Percentiles rank a stretch among this genome's conserved stretches.
phyloP scores from a whole-genome alignment of 2,329 filamentous ascomycete genomes.

The Paracamarosporium sp. region DNA sequence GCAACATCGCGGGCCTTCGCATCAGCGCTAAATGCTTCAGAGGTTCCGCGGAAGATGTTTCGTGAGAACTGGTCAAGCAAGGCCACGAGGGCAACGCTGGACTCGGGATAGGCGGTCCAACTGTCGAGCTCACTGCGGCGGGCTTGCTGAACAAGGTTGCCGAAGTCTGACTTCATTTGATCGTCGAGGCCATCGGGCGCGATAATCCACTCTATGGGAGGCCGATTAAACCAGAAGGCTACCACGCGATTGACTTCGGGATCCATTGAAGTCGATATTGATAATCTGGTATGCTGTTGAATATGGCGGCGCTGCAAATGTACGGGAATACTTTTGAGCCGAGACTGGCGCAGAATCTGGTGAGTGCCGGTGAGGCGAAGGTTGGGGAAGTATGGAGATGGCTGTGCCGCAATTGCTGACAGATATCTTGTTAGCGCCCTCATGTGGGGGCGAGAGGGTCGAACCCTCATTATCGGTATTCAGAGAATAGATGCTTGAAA shows the following conservation, averaged over 20 bases:
- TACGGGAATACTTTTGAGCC: not conserved
- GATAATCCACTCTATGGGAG: conserved; percentile 19
- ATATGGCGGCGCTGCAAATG: not conserved
- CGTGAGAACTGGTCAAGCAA: conserved; percentile 21
- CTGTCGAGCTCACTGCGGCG: conserved; percentile 16
- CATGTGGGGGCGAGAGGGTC: too few species aligned
- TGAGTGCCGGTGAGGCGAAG: not conserved
- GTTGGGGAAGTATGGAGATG: not conserved
- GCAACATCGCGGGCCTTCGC: conserved; percentile 13
- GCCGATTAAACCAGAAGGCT: conserved; percentile 19
- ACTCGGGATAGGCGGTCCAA: conserved; percentile 11
- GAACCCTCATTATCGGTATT: too few species aligned
- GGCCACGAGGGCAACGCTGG: conserved; percentile 16
- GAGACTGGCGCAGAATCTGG: not conserved
- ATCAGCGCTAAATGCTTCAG: conserved; percentile 17
- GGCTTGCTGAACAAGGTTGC: conserved; percentile 17
- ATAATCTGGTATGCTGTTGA: not conserved
- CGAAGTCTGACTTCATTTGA: conserved; percentile 18
- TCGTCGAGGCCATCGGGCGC: conserved; percentile 18
- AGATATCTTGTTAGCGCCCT: too few species aligned
- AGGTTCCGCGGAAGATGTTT: conserved; percentile 19
- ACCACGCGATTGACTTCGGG: conserved; percentile 7
- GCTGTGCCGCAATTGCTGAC: not conserved
- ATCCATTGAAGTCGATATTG: not conserved
- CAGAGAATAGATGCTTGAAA: too few species aligned